Percentiles rank a stretch among this genome's conserved stretches.
Evolutionary conservation across 2,329 filamentous ascomycete genomes (phyloP).

Genomic region (Clarireedia hainanense): DNA sequence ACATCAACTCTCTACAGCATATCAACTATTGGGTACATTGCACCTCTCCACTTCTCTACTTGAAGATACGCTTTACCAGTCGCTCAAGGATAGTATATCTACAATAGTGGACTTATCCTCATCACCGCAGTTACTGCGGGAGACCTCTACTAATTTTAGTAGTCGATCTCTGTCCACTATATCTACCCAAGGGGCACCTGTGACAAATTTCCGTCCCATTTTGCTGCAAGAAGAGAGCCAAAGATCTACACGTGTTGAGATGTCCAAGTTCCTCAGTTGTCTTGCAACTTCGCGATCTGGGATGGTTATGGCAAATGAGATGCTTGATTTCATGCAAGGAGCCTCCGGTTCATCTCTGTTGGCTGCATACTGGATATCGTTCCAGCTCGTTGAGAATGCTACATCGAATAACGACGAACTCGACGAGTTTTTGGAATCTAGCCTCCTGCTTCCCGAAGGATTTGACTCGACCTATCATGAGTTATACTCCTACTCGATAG

Average conservation of each 20-base stretch:
- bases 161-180: conserved; percentile 26
- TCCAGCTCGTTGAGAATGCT: conserved; percentile 59
- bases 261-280: conserved; percentile 49
- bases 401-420: conserved; percentile 45
- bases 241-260: conserved; percentile 47
- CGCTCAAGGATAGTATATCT: conserved; percentile 67
- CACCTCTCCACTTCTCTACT: conserved; percentile 58
- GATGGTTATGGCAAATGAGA: conserved; percentile 52
- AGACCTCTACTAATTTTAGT: conserved; percentile 22
- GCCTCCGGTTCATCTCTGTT: conserved; percentile 52
- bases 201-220: conserved; percentile 48
- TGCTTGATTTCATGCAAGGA: conserved; percentile 56
- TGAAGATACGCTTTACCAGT: conserved; percentile 57
- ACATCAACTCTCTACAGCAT: conserved; percentile 66
- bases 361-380: conserved; percentile 72
- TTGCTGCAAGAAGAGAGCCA: conserved; percentile 60
- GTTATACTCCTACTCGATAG: conserved; percentile 54
- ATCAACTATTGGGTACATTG: conserved; percentile 55
- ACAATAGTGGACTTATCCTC: conserved; percentile 20
- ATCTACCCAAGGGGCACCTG: conserved; percentile 14
- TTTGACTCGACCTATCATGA: conserved; percentile 49
- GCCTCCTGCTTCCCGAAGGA: conserved; percentile 32
- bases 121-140: conserved; percentile 18
- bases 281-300: conserved; percentile 51
- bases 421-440: conserved; percentile 58